These are phyloP conservation scores for Batkoa obscura DNA, from an alignment of 371 early-diverging fungal species.

Conservation along the genomic window DNA sequence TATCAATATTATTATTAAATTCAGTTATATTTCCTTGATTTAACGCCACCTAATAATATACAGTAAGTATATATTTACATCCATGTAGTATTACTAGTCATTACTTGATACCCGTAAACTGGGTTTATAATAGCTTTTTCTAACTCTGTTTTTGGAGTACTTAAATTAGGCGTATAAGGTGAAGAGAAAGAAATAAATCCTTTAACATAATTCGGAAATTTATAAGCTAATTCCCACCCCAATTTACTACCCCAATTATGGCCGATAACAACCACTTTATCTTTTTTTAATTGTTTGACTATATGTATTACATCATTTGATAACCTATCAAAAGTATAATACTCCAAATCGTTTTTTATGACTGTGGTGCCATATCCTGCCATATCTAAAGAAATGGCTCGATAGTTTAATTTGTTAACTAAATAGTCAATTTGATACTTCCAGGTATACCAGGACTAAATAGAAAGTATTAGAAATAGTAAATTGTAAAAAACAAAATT, in stretches of 20 bases:
- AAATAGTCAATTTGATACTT: background rate
- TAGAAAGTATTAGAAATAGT: background rate
- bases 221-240: background rate
- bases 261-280: background rate
- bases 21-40: too few relatives aligned
- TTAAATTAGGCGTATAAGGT: background rate
- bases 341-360: background rate
- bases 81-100: too few relatives aligned
- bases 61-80: too few relatives aligned
- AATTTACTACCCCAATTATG: background rate
- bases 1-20: too few relatives aligned
- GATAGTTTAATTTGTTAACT: background rate
- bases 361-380: background rate
- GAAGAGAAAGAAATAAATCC: background rate
- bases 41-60: too few relatives aligned
- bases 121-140: too few relatives aligned
- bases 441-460: background rate
- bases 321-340: background rate
- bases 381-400: background rate
- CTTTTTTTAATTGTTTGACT: background rate
- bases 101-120: too few relatives aligned
- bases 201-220: background rate
- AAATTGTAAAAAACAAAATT: background rate
- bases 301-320: background rate
- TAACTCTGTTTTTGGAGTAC: too few relatives aligned